Evolutionary conservation across 169 alveolate species (phyloP), one percentile per base, ranked within the genome.

Genomic region (Eimeria praecox): DNA sequence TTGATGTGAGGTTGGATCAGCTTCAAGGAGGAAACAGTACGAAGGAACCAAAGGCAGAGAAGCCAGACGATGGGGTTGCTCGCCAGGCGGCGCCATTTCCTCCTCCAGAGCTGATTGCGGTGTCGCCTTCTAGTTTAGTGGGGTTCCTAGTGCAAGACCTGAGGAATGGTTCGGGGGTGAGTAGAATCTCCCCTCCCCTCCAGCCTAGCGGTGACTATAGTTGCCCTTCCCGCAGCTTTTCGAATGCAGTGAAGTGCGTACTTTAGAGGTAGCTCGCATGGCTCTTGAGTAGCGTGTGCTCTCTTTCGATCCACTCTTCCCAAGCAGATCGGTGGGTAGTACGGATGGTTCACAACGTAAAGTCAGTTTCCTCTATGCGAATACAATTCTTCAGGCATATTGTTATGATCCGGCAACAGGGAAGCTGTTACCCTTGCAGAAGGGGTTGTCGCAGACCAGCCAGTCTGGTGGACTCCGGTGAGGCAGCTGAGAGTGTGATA

Each of bases 371-470:
- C 88, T n/a, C 40, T 75, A 42, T 22, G 88, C 22, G 12, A 9
- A 66, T 27, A 44, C 64, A 78, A 12, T 22, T 33, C 35, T 83
- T 27, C 91, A 83, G 91, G 69, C 52, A 14, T 83, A 54, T 40
- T 83, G 46, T 56, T 83, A 83, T 59, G 91, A 83, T n/a, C 91
- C 91, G 20, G 33, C 77, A 52, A 83, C 77, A 38, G 75, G 66
- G 71, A 27, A 10, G 49, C 77, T 83, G 33, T 83, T 49, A 30
- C 73, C 75, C 6, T 24, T 52, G 40, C 91, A 49, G 88, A 46
- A 27, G 27, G 88, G 27, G 2, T 14, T 10, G 88, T 22, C 46
- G 6, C 42, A 78, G 66, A 10, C 88, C 24, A 8, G 42, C 88
- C 88, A 27, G n/a, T 5, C 42, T 42, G 88, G 88, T 24, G 88